These are phyloP conservation scores for Solanum hybrid DNA, from an alignment of 305 asterid genomes.

Conservation along the genomic window DNA sequence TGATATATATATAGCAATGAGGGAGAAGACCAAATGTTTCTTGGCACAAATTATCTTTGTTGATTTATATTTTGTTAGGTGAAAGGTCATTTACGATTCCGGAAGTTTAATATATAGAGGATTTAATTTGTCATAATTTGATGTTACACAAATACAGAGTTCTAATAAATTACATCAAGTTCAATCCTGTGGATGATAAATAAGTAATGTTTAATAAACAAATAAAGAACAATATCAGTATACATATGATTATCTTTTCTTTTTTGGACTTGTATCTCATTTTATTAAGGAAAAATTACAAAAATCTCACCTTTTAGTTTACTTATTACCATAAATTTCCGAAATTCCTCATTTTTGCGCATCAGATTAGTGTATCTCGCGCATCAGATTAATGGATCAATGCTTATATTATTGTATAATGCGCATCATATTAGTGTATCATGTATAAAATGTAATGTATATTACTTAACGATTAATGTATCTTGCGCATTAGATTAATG, in stretches of 20 bases:
- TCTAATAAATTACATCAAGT: too few species aligned
- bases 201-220: not conserved
- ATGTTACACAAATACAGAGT: not conserved
- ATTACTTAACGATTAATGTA: too few species aligned
- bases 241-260: not conserved
- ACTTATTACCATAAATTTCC: too few species aligned
- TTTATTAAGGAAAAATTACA: not conserved
- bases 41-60: not conserved
- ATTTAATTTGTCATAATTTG: not conserved
- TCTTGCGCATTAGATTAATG: too few species aligned
- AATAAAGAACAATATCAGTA: not conserved
- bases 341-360: too few species aligned
- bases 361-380: too few species aligned
- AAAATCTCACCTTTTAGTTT: too few species aligned
- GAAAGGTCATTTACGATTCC: not conserved
- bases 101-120: not conserved
- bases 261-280: not conserved
- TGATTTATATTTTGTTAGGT: not conserved
- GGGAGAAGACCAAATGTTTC: not conserved
- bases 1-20: not conserved
- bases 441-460: too few species aligned
- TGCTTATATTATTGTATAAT: too few species aligned
- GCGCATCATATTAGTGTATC: too few species aligned
- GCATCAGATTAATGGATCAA: too few species aligned
- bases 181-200: not conserved